Evolutionary conservation across 2,329 filamentous ascomycete genomes (phyloP).

Genomic region (Claviceps capensis): DNA sequence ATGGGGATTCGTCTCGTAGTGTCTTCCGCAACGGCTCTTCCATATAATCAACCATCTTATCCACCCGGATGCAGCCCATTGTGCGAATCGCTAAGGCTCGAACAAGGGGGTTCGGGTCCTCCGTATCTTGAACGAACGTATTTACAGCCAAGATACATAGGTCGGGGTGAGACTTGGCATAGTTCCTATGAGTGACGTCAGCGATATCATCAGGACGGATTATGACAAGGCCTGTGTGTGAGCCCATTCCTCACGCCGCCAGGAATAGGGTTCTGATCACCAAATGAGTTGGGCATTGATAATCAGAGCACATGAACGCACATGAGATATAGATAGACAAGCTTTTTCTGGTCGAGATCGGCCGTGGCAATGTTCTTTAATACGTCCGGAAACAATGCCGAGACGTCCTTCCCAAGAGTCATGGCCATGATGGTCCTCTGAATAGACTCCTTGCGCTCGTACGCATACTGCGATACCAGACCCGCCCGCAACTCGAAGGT

Average conservation of each 20-base stretch:
- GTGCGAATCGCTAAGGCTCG: slow-evolving; percentile 90
- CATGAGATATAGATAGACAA: slow-evolving; percentile 97
- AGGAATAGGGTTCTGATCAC: neutral
- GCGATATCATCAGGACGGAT: neutral
- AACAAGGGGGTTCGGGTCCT: slow-evolving; percentile 94
- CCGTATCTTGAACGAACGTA: slow-evolving; percentile 96
- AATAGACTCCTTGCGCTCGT: slow-evolving; percentile 96
- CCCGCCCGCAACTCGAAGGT: slow-evolving; percentile 95
- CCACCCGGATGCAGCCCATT: slow-evolving; percentile 96
- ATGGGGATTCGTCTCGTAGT: slow-evolving; percentile 89
- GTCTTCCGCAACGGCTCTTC: slow-evolving; percentile 95
- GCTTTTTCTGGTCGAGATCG: slow-evolving; percentile 97
- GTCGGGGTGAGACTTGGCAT: slow-evolving; percentile 96
- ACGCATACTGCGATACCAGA: slow-evolving; percentile 95
- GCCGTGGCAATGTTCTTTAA: slow-evolving; percentile 95
- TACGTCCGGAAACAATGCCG: slow-evolving; percentile 90
- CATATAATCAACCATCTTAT: slow-evolving; percentile 99
- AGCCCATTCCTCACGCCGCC: neutral
- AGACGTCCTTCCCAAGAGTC: slow-evolving; percentile 97
- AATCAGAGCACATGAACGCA: slow-evolving; percentile 19
- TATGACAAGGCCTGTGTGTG: neutral
- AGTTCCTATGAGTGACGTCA: slow-evolving; percentile 54
- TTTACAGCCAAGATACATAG: slow-evolving; percentile 98
- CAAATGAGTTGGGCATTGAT: neutral
- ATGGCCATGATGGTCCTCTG: slow-evolving; percentile 99